A percentile compares a stretch with the other conserved stretches of the same genome.
These are phyloP conservation scores for Diaporthe nobilis DNA, from an alignment of 2,329 filamentous ascomycete genomes.

Conservation along the genomic window DNA sequence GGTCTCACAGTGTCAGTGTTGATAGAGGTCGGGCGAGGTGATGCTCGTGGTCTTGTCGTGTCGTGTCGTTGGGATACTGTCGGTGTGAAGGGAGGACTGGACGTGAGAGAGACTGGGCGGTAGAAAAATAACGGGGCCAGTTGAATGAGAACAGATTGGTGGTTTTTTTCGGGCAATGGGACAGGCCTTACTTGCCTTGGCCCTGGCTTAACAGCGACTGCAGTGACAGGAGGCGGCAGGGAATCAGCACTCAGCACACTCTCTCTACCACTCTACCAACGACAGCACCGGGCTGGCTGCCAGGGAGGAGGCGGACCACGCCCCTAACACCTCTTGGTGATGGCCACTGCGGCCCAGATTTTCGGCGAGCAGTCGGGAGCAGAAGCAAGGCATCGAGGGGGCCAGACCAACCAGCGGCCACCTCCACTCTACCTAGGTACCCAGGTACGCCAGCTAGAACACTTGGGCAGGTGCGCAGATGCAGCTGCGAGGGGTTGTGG, in stretches of 20 bases:
- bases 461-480: neutral
- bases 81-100: conserved; percentile 43
- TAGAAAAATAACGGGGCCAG: conserved; percentile 43
- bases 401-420: conserved; percentile 27
- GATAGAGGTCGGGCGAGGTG: conserved; percentile 38
- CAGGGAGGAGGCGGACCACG: conserved; percentile 13
- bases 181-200: conserved; percentile 27
- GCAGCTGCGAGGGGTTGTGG: conserved; percentile 32
- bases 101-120: conserved; percentile 38
- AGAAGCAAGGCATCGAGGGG: conserved; percentile 28
- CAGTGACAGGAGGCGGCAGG: conserved; percentile 26
- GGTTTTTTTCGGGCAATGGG: conserved; percentile 30
- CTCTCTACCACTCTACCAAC: neutral
- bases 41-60: conserved; percentile 41
- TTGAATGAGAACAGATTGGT: conserved; percentile 42
- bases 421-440: neutral
- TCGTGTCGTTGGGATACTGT: conserved; percentile 40
- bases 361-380: conserved; percentile 25
- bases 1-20: conserved; percentile 39
- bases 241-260: neutral
- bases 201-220: conserved; percentile 22
- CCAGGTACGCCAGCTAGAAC: neutral
- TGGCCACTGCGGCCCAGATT: conserved; percentile 18
- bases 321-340: neutral
- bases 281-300: neutral